Percentiles rank a stretch among this genome's conserved stretches.
Conservation (phyloP, 2,329 filamentous ascomycete species). For the Trichoderma sp. region DNA sequence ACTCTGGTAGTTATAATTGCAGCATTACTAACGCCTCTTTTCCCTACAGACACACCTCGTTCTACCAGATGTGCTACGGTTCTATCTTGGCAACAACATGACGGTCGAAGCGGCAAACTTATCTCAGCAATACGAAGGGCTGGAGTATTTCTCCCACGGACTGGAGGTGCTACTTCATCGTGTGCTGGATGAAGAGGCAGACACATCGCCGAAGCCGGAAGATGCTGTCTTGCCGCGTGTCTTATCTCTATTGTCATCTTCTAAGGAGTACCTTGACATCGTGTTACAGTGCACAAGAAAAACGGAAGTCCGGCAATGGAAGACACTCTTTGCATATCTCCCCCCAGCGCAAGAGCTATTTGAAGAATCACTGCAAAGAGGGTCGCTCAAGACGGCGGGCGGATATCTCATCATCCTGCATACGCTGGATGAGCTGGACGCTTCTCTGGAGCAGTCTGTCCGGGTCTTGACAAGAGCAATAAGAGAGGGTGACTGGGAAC, state of each 20-base stretch:
- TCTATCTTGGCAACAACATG: conserved; percentile 72
- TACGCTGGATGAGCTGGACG: conserved; percentile 67
- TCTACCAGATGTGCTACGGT: conserved; percentile 79
- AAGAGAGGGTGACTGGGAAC: conserved; percentile 84
- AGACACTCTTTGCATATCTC: conserved; percentile 85
- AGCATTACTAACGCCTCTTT: background rate
- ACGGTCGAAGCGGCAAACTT: conserved; percentile 78
- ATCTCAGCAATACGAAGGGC: conserved; percentile 77
- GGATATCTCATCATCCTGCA: conserved; percentile 95
- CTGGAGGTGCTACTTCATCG: conserved; percentile 90
- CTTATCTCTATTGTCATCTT: conserved; percentile 64
- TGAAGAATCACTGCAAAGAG: conserved; percentile 82
- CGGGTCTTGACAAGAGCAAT: conserved; percentile 78
- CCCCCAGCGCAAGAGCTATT: conserved; percentile 90
- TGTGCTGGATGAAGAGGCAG: conserved; percentile 91
- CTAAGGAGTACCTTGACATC: conserved; percentile 87
- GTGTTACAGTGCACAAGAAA: conserved; percentile 96
- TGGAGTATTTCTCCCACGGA: conserved; percentile 91
- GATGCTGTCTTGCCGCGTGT: conserved; percentile 63
- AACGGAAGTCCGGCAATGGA: conserved; percentile 93
- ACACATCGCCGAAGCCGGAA: conserved; percentile 61
- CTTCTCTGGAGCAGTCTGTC: conserved; percentile 74
- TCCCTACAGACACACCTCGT: conserved; percentile 77
- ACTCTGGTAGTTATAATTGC: background rate
- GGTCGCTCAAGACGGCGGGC: conserved; percentile 88